Evolutionary conservation across 2,329 filamentous ascomycete genomes (phyloP).

Genomic region (Diaporthe helianthi): DNA sequence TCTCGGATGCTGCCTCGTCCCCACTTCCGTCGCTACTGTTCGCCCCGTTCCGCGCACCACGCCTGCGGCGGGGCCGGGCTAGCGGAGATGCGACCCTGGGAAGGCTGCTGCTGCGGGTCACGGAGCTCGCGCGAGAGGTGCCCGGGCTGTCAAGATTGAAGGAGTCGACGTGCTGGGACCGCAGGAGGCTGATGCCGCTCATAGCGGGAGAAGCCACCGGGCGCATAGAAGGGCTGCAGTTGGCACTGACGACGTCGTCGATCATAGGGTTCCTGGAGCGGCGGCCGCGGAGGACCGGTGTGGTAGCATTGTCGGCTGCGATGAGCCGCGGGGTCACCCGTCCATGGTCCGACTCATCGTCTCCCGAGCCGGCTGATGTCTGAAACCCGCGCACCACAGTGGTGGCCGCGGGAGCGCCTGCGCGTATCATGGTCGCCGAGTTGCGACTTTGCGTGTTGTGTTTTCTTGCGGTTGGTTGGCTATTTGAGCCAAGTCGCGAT

Average conservation of each 20-base stretch:
- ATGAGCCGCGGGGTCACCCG: constrained; percentile 37
- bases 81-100: constrained; percentile 44
- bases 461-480: background rate
- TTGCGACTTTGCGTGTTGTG: background rate
- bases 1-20: constrained; percentile 74
- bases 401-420: constrained; percentile 57
- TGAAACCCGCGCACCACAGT: constrained; percentile 63
- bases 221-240: constrained; percentile 66
- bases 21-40: constrained; percentile 62
- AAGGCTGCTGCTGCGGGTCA: constrained; percentile 60
- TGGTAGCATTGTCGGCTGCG: constrained; percentile 37
- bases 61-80: constrained; percentile 39
- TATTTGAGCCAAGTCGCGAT: background rate
- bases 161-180: constrained; percentile 76
- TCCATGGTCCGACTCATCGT: constrained; percentile 64
- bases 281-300: constrained; percentile 47
- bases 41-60: constrained; percentile 46
- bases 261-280: constrained; percentile 50
- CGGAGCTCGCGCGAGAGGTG: constrained; percentile 57
- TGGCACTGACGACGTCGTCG: constrained; percentile 65
- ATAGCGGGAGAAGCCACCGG: constrained; percentile 60
- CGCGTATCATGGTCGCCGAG: constrained; percentile 51
- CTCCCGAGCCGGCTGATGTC: constrained; percentile 61
- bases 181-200: constrained; percentile 82
- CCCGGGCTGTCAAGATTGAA: constrained; percentile 67